These are phyloP conservation scores for Acmispon strigosus DNA, from an alignment of 306 rosid species.

Conservation along the genomic window DNA sequence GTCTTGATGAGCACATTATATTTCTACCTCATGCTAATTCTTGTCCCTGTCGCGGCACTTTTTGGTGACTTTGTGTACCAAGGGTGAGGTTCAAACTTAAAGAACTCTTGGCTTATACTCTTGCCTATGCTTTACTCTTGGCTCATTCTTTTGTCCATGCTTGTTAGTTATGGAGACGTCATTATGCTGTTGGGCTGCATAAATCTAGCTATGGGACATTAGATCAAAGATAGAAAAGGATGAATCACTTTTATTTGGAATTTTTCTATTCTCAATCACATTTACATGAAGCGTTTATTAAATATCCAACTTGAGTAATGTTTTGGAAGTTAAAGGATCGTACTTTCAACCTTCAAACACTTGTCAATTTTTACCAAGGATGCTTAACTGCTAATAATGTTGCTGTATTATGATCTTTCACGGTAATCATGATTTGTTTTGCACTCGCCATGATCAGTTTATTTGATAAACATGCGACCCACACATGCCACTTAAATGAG, in stretches of 20 bases:
- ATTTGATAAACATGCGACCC: too few species aligned
- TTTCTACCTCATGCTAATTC: slow-evolving; percentile 70
- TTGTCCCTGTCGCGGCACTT: slow-evolving; percentile 80
- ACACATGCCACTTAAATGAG: not conserved
- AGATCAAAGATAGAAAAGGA: too few species aligned
- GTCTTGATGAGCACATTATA: slow-evolving; percentile 84
- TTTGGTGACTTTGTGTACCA: slow-evolving; percentile 77
- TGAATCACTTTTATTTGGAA: too few species aligned
- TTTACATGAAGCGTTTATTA: not conserved
- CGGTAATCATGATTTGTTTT: not conserved
- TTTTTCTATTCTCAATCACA: not conserved
- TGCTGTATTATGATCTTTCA: not conserved
- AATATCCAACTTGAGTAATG: not conserved
- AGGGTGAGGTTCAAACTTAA: slow-evolving; percentile 53
- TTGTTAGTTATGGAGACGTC: not conserved
- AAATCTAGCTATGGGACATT: not conserved
- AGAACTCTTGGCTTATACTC: not conserved
- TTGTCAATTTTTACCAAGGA: too few species aligned
- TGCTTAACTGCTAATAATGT: too few species aligned
- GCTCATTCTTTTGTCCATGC: too few species aligned
- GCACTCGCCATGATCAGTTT: too few species aligned
- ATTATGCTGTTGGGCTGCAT: not conserved
- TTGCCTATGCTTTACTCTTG: not conserved
- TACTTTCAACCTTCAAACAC: too few species aligned
- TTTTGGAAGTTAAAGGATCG: not conserved